These are phyloP conservation scores for Fusarium nanum DNA, from an alignment of 2,329 filamentous ascomycete genomes.

Conservation along the genomic window DNA sequence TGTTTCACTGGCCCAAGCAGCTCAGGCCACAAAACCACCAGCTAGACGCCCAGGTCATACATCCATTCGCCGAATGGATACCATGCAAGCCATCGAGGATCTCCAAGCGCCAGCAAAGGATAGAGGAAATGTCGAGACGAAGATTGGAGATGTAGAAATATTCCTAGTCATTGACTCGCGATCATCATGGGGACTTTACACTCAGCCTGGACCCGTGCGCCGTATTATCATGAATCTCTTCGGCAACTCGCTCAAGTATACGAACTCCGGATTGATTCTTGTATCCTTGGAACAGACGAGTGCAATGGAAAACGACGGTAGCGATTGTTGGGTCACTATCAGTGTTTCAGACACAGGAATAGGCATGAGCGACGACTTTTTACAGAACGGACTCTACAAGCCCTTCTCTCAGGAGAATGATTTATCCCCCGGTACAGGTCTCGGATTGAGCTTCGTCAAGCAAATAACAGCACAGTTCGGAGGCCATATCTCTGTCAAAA, in stretches of 20 bases:
- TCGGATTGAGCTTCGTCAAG: slow-evolving; percentile 74
- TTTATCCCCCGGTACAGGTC: slow-evolving; percentile 69
- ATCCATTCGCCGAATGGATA: slow-evolving; percentile 40
- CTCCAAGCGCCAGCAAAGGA: slow-evolving; percentile 5
- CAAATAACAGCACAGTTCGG: slow-evolving; percentile 68
- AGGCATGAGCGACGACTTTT: slow-evolving; percentile 72
- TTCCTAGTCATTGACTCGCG: slow-evolving; percentile 56
- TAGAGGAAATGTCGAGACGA: background rate
- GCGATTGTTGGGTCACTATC: slow-evolving; percentile 48
- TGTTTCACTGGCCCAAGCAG: slow-evolving; percentile 36
- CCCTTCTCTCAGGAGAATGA: slow-evolving; percentile 74
- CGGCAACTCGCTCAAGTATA: slow-evolving; percentile 73
- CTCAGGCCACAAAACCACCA: background rate
- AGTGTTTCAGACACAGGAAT: slow-evolving; percentile 72
- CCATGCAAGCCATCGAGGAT: slow-evolving; percentile 58
- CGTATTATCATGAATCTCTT: slow-evolving; percentile 73
- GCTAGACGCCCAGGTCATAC: slow-evolving; percentile 25
- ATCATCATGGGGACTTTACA: slow-evolving; percentile 64
- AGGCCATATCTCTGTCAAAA: slow-evolving; percentile 70
- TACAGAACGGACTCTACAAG: slow-evolving; percentile 69
- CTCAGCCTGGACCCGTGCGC: slow-evolving; percentile 62
- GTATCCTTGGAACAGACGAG: slow-evolving; percentile 45
- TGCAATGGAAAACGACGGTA: background rate
- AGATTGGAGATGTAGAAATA: slow-evolving; percentile 43
- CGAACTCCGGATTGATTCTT: slow-evolving; percentile 51